These are phyloP conservation scores for Lichtheimia corymbifera DNA, from an alignment of 371 early-diverging fungal genomes.

Conservation along the genomic window DNA sequence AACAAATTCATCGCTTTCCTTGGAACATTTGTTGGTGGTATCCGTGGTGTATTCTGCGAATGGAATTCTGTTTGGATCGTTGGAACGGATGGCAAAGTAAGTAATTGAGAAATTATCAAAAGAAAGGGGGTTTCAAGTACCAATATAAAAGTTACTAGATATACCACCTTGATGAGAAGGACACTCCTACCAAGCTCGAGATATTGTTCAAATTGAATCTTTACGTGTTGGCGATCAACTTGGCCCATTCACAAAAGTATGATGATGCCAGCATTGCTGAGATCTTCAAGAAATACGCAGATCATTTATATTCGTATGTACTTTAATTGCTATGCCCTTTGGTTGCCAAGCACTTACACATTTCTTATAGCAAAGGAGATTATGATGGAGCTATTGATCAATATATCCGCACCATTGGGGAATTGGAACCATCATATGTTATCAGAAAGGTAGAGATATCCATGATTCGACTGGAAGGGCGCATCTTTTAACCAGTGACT, in stretches of 20 bases:
- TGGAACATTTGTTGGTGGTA: constrained; percentile 71
- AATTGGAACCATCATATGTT: constrained; percentile 94
- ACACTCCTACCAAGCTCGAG: constrained; percentile 84
- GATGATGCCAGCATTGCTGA: constrained; percentile 79
- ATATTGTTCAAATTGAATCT: constrained; percentile 85
- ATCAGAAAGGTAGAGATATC: constrained; percentile 75
- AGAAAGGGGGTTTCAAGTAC: too few species aligned
- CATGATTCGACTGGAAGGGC: neutral
- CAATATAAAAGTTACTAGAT: constrained; percentile 38
- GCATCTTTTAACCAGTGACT: neutral
- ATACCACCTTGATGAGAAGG: constrained; percentile 84
- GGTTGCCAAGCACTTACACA: neutral
- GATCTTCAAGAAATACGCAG: constrained; percentile 91
- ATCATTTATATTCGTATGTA: constrained; percentile 73
- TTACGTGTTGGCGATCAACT: constrained; percentile 83
- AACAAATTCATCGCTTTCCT: constrained; percentile 89
- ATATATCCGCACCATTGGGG: constrained; percentile 88
- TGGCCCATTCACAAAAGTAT: constrained; percentile 76
- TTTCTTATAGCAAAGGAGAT: constrained; percentile 66
- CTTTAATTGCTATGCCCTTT: neutral
- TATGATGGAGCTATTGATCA: constrained; percentile 91
- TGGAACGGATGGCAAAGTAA: constrained; percentile 78
- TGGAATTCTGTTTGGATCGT: constrained; percentile 92
- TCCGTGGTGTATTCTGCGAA: constrained; percentile 74
- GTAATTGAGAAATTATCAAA: neutral